phyloP scores from a whole-genome alignment of 225 moss, liverwort and hornwort species.

The Sphagnum tenellum region DNA sequence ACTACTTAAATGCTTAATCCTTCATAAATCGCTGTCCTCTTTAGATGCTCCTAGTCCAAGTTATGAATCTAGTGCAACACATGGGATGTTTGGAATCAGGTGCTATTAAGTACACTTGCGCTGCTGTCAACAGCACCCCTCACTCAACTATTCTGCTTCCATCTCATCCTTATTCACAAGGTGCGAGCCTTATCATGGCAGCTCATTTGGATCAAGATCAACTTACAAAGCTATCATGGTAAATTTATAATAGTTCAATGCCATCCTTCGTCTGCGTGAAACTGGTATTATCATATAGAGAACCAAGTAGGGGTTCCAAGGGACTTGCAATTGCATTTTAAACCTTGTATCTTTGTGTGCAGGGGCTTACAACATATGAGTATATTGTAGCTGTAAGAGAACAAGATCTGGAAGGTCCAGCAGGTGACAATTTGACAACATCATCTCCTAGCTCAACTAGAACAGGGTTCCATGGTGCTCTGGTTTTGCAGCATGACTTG shows the following conservation, averaged over 20 bases:
- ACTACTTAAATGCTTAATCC: too few species aligned
- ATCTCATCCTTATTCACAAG: conserved; percentile 83
- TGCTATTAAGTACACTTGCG: conserved; percentile 49
- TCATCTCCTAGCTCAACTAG: conserved; percentile 72
- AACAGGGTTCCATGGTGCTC: conserved; percentile 59
- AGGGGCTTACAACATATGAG: conserved; percentile 95
- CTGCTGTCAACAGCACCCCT: conserved; percentile 79
- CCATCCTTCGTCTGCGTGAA: too few species aligned
- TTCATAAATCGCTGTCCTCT: too few species aligned
- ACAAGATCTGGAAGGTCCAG: conserved; percentile 53
- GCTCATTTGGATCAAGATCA: too few species aligned
- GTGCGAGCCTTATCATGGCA: conserved; percentile 10
- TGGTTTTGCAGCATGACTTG: conserved; percentile 46
- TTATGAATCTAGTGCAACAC: too few species aligned
- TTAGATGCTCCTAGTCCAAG: too few species aligned
- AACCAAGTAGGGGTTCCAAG: too few species aligned
- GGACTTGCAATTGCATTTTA: too few species aligned
- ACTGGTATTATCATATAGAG: too few species aligned
- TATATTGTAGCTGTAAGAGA: conserved; percentile 87
- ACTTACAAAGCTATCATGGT: too few species aligned
- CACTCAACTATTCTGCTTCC: conserved; percentile 82
- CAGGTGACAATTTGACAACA: conserved; percentile 49
- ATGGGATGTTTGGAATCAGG: conserved; percentile 12
- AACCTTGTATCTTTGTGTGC: conserved; percentile 1
- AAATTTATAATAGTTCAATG: too few species aligned